Evolutionary conservation across 306 rosid genomes (phyloP).

Genomic region (Hippophae gyantsensis): DNA sequence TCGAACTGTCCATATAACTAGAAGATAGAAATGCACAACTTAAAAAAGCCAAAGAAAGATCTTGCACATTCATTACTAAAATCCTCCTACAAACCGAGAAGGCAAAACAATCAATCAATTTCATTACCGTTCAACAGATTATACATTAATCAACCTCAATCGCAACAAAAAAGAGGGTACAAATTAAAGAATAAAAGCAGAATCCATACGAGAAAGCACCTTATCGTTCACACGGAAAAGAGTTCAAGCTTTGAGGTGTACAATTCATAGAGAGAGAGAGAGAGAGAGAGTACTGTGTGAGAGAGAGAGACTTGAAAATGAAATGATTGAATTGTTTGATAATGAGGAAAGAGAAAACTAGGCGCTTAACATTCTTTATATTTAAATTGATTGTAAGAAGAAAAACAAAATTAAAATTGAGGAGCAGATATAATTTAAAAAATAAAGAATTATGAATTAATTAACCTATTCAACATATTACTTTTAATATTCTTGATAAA

Average conservation of each 20-base stretch:
- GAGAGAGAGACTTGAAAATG: slow-evolving; percentile 30
- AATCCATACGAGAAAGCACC: slow-evolving; percentile 35
- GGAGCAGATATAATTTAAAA: background rate
- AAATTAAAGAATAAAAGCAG: background rate
- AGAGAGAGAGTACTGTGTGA: slow-evolving; percentile 9
- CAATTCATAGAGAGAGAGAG: slow-evolving; percentile 19
- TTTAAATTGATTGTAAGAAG: background rate
- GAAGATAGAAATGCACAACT: background rate
- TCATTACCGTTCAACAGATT: slow-evolving; percentile 7
- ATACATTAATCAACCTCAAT: slow-evolving; percentile 7
- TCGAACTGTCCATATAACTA: background rate
- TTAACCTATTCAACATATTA: too few relatives aligned
- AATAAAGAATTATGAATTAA: too few relatives aligned
- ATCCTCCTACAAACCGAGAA: background rate
- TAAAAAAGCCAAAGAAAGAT: background rate
- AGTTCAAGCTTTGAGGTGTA: slow-evolving; percentile 10
- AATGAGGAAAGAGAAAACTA: slow-evolving; percentile 13
- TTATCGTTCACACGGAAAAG: slow-evolving; percentile 17
- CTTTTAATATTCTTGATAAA: too few relatives aligned
- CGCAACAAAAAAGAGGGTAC: background rate
- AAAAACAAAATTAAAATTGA: background rate
- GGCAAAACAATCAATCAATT: background rate
- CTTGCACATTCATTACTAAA: slow-evolving; percentile 4
- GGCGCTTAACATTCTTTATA: background rate
- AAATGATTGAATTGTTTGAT: slow-evolving; percentile 50